Evolutionary conservation across 257 asterid genomes (phyloP).

Genomic region (Gardenia jasminoides): DNA sequence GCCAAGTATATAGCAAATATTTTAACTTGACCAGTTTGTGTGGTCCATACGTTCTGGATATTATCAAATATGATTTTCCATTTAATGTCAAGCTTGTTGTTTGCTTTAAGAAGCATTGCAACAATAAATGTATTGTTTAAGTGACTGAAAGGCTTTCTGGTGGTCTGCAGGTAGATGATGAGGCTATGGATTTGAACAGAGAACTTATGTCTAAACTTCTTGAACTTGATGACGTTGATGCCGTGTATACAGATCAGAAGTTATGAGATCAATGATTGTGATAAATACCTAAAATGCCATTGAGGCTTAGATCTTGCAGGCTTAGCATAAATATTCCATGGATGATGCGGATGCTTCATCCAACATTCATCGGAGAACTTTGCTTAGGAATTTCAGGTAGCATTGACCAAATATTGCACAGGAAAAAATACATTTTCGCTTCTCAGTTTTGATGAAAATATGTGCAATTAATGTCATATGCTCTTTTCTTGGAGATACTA

Average conservation of each 20-base stretch:
- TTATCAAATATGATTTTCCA: not conserved
- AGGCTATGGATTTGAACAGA: constrained; percentile 93
- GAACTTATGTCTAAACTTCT: constrained; percentile 70
- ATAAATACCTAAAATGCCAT: not conserved
- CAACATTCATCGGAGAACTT: not conserved
- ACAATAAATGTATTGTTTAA: not conserved
- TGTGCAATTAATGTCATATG: not conserved
- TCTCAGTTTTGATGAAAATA: not conserved
- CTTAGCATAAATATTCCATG: not conserved
- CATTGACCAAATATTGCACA: not conserved
- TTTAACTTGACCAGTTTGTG: not conserved
- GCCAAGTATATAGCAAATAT: not conserved
- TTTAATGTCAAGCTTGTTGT: not conserved
- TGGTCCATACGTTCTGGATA: not conserved
- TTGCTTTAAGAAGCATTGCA: not conserved
- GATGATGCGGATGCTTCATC: not conserved
- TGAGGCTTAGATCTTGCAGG: not conserved
- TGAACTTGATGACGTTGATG: constrained; percentile 91
- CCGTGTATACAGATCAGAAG: constrained; percentile 85
- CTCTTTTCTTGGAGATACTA: not conserved
- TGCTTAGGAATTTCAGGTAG: constrained; percentile 3
- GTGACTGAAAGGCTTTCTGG: not conserved
- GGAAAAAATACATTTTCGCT: not conserved
- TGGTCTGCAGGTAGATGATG: constrained; percentile 74
- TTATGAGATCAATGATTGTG: constrained; percentile 11